Evolutionary conservation across 495 filamentous ascomycete species (phyloP).

Genomic region (Neurospora africana): DNA sequence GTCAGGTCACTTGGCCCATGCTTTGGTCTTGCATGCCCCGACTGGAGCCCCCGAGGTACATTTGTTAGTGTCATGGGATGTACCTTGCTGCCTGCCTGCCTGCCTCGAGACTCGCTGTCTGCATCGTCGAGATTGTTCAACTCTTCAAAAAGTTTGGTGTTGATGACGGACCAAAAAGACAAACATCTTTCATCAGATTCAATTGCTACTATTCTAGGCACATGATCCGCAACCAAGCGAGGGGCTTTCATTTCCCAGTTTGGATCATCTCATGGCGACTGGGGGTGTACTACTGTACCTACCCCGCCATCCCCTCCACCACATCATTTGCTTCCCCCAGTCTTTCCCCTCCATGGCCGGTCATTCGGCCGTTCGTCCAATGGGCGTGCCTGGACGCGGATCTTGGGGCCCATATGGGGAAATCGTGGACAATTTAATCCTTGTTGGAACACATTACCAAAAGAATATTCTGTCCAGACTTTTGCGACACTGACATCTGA

Average conservation of each 20-base stretch:
- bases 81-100: not conserved
- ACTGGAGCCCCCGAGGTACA: not conserved
- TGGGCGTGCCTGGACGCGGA: not conserved
- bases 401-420: not conserved
- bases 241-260: not conserved
- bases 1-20: not conserved
- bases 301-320: not conserved
- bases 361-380: not conserved
- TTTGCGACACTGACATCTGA: not conserved
- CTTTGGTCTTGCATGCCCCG: not conserved
- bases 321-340: not conserved
- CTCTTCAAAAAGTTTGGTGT: not conserved
- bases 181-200: not conserved
- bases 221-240: not conserved
- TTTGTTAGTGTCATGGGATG: not conserved
- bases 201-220: not conserved
- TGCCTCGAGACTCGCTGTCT: not conserved
- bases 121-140: not conserved
- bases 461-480: not conserved
- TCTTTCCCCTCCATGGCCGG: not conserved
- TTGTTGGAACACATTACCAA: rapidly evolving
- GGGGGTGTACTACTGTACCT: not conserved
- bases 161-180: not conserved
- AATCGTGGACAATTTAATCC: not conserved
- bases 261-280: not conserved